A percentile compares a stretch with the other conserved stretches of the same genome.
phyloP scores from a whole-genome alignment of 805 yeast species.

The Torulaspora delbrueckii region DNA sequence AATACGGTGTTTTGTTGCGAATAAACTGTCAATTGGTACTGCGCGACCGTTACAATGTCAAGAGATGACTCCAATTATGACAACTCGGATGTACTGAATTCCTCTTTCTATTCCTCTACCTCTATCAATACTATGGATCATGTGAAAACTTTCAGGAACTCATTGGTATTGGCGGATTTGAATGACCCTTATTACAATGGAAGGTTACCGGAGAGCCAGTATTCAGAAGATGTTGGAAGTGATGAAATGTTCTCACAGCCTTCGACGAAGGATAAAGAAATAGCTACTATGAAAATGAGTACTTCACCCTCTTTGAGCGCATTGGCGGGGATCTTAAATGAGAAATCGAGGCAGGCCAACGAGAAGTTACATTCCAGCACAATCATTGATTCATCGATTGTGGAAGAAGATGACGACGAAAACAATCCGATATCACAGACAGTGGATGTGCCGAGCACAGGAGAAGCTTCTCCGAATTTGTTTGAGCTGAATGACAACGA shows the following conservation, averaged over 20 bases:
- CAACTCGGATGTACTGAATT: conserved; percentile 20
- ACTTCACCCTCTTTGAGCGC: conserved; percentile 43
- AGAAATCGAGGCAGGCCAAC: conserved; percentile 34
- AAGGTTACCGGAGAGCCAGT: conserved; percentile 5
- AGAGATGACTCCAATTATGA: conserved; percentile 10
- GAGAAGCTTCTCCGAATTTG: conserved; percentile 33
- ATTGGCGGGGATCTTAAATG: conserved; percentile 39
- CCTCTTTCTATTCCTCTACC: conserved; percentile 30
- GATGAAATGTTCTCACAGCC: neutral
- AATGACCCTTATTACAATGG: conserved; percentile 15
- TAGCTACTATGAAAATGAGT: conserved; percentile 36
- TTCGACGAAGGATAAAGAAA: conserved; percentile 13
- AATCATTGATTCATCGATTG: conserved; percentile 16
- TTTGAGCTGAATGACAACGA: conserved; percentile 35
- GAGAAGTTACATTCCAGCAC: conserved; percentile 19
- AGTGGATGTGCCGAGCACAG: neutral
- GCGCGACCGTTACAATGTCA: conserved; percentile 1
- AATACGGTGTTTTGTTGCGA: neutral
- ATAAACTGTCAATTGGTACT: neutral
- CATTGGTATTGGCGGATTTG: conserved; percentile 29
- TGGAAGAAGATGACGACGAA: conserved; percentile 21
- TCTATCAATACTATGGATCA: conserved; percentile 31
- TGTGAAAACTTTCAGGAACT: conserved; percentile 33
- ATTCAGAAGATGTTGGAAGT: conserved; percentile 3
- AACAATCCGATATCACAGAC: conserved; percentile 9